These are phyloP conservation scores for Lagerstroemia speciosa DNA, from an alignment of 345 rosid species.

Conservation along the genomic window DNA sequence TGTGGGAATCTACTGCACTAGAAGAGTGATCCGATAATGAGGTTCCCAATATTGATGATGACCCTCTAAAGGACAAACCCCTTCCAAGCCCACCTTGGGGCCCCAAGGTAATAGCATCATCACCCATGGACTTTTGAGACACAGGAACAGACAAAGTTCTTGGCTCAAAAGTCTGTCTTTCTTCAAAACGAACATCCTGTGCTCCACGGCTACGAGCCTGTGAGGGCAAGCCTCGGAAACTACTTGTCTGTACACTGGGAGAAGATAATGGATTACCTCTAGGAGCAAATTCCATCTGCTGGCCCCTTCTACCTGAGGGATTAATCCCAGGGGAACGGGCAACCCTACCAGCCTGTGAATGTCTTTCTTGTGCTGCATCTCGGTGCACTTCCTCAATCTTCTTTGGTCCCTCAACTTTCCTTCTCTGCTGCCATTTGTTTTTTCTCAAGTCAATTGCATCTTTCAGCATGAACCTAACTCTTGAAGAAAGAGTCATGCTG, in stretches of 20 bases:
- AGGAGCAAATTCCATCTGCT: constrained; percentile 61
- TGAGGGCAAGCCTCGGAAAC: constrained; percentile 51
- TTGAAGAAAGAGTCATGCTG: constrained; percentile 67
- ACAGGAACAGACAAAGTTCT: constrained; percentile 65
- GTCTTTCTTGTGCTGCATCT: constrained; percentile 97
- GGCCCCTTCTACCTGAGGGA: constrained; percentile 47
- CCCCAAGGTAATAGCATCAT: constrained; percentile 75
- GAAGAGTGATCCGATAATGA: constrained; percentile 37
- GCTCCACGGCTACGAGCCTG: constrained; percentile 52
- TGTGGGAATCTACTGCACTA: constrained; percentile 43
- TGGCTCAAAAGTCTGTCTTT: constrained; percentile 62
- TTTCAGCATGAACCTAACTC: constrained; percentile 89
- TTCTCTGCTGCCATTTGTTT: constrained; percentile 95
- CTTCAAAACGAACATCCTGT: constrained; percentile 80
- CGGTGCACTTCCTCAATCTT: constrained; percentile 97
- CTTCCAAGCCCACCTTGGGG: constrained; percentile 98
- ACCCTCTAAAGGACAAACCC: constrained; percentile 76
- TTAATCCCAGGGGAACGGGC: constrained; percentile 59
- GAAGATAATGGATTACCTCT: constrained; percentile 63
- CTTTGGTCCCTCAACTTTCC: constrained; percentile 99
- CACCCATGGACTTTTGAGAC: constrained; percentile 61
- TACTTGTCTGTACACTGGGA: constrained; percentile 60
- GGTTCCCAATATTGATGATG: constrained; percentile 26
- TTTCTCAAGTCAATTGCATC: constrained; percentile 81
- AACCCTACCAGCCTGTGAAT: constrained; percentile 59